A percentile compares a stretch with the other conserved stretches of the same genome.
Evolutionary conservation across 2,329 filamentous ascomycete genomes (phyloP).

Genomic region (Sporothrix curviconia): DNA sequence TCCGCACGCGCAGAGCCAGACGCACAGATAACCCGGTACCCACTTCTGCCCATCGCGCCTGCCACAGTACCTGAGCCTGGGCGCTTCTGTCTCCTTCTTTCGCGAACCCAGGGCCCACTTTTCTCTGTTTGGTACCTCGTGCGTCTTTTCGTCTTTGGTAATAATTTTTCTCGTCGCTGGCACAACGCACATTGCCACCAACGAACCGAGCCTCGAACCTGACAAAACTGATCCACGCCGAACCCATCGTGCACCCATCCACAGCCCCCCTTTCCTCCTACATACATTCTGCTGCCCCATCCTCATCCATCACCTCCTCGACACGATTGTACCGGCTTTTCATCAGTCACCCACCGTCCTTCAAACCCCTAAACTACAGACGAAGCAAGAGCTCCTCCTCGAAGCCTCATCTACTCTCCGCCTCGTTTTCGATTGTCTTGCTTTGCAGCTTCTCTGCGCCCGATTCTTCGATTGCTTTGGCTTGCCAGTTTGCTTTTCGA

Average conservation of each 20-base stretch:
- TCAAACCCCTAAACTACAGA: background rate
- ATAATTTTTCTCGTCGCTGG: constrained; percentile 6
- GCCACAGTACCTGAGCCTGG: background rate
- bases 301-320: background rate
- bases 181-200: background rate
- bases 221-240: background rate
- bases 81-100: constrained; percentile 6
- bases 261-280: background rate
- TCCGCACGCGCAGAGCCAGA: background rate
- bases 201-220: background rate
- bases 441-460: background rate
- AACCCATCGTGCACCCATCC: background rate
- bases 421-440: too few species aligned
- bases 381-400: background rate
- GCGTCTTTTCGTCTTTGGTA: background rate
- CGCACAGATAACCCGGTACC: background rate
- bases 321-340: background rate
- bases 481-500: background rate
- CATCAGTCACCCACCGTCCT: background rate
- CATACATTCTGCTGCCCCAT: too few species aligned
- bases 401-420: background rate
- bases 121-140: constrained; percentile 1
- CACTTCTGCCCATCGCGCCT: background rate
- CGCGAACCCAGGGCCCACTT: background rate
- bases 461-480: background rate